A percentile compares a stretch with the other conserved stretches of the same genome.
Evolutionary conservation across 805 yeast genomes (phyloP).

Genomic region (Saccharomycopsis sp.): DNA sequence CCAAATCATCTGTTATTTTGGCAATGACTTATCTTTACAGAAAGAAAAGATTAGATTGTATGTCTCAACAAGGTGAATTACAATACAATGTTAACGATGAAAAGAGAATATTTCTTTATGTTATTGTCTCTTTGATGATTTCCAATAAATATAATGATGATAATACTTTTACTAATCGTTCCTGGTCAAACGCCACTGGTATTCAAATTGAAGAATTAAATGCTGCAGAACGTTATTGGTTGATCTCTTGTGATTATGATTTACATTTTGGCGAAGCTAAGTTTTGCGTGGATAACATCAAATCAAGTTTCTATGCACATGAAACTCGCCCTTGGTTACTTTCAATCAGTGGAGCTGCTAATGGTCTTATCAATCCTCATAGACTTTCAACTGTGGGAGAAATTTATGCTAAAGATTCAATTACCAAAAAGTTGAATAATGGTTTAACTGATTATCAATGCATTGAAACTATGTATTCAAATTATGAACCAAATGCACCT

Average conservation of each 20-base stretch:
- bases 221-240: slow-evolving; percentile 61
- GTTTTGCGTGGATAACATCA: background rate
- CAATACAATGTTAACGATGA: slow-evolving; percentile 27
- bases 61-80: slow-evolving; percentile 23
- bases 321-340: slow-evolving; percentile 10
- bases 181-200: slow-evolving; percentile 96
- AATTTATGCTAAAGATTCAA: slow-evolving; percentile 3
- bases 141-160: slow-evolving; percentile 96
- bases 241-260: slow-evolving; percentile 22
- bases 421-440: background rate
- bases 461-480: slow-evolving; percentile 1
- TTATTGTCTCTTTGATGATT: slow-evolving; percentile 62
- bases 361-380: slow-evolving; percentile 3
- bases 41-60: slow-evolving; percentile 33
- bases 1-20: slow-evolving; percentile 69
- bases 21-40: slow-evolving; percentile 73
- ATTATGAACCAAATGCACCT: slow-evolving; percentile 3
- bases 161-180: slow-evolving; percentile 87
- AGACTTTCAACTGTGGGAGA: background rate
- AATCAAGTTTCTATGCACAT: background rate
- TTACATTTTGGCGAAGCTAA: slow-evolving; percentile 10
- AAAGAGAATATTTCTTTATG: slow-evolving; percentile 38
- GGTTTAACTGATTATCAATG: slow-evolving; percentile 1
- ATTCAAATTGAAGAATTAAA: slow-evolving; percentile 53
- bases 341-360: background rate